Percentiles rank a stretch among this genome's conserved stretches.
Conservation (phyloP, 371 early-diverging fungal genomes). For the Sporodiniella umbellata region DNA sequence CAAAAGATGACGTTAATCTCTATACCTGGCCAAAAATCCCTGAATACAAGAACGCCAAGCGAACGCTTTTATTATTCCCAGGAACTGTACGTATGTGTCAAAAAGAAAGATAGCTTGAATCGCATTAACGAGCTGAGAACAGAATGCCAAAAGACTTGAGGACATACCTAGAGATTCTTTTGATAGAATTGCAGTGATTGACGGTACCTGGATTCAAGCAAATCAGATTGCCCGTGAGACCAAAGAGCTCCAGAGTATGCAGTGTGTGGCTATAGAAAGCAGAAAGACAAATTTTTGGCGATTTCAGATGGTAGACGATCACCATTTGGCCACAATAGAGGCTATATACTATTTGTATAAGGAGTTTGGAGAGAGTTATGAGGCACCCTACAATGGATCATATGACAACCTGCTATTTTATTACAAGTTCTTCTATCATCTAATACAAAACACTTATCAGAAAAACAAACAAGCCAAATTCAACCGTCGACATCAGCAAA, state of each 20-base stretch:
- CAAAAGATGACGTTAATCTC: conserved; percentile 64
- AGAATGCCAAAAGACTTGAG: conserved; percentile 65
- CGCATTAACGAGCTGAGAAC: neutral
- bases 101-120: too few species aligned
- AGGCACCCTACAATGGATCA: conserved; percentile 57
- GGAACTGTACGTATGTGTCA: conserved; percentile 57
- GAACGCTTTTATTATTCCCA: conserved; percentile 79
- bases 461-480: conserved; percentile 13
- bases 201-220: conserved; percentile 93
- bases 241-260: conserved; percentile 41
- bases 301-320: conserved; percentile 71
- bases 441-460: conserved; percentile 75
- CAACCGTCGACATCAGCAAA: conserved; percentile 22
- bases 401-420: conserved; percentile 88
- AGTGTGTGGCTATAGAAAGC: conserved; percentile 59
- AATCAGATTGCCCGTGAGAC: conserved; percentile 65
- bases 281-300: conserved; percentile 90
- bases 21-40: conserved; percentile 48
- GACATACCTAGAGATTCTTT: conserved; percentile 62
- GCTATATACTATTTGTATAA: conserved; percentile 90
- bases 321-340: conserved; percentile 89
- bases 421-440: conserved; percentile 82
- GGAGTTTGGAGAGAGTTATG: conserved; percentile 58
- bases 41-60: conserved; percentile 58
- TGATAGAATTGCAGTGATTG: conserved; percentile 81